phyloP scores from a whole-genome alignment of 2,329 filamentous ascomycete species.

The Botrytis squamosa region DNA sequence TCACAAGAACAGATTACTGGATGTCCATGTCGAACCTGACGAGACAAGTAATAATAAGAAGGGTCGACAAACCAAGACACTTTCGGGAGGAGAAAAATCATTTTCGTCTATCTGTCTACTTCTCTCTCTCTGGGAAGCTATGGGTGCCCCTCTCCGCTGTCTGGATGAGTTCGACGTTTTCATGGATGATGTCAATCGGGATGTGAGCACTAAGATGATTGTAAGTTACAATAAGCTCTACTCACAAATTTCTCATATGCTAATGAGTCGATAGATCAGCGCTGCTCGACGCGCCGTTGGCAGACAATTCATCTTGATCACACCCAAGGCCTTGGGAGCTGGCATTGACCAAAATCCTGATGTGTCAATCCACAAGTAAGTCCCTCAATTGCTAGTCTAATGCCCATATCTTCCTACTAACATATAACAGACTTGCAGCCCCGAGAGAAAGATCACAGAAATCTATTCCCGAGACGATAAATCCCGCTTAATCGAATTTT shows the following conservation, averaged over 20 bases:
- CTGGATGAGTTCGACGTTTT: conserved; percentile 99
- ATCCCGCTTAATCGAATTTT: not conserved
- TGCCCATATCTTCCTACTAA: conserved; percentile 7
- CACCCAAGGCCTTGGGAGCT: conserved; percentile 77
- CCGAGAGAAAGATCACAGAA: conserved; percentile 34
- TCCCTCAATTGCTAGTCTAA: not conserved
- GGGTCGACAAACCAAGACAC: conserved; percentile 82
- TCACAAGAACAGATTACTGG: conserved; percentile 70
- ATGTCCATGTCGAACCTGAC: conserved; percentile 72
- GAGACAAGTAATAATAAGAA: conserved; percentile 66
- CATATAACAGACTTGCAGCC: conserved; percentile 3
- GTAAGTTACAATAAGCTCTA: conserved; percentile 49
- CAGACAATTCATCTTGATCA: conserved; percentile 93
- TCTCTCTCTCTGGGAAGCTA: conserved; percentile 93
- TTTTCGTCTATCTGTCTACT: conserved; percentile 96
- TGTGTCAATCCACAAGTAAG: conserved; percentile 74
- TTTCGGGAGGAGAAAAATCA: conserved; percentile 96
- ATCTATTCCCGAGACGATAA: conserved; percentile 33
- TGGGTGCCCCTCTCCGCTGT: conserved; percentile 92
- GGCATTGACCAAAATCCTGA: conserved; percentile 59
- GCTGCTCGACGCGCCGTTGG: conserved; percentile 85
- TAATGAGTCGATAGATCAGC: conserved; percentile 57
- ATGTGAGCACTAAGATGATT: conserved; percentile 91
- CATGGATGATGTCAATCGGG: conserved; percentile 96
- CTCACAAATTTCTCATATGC: not conserved